Base-by-base conservation (phyloP, 306 rosid species). In the Cajanus cajan region DNA sequence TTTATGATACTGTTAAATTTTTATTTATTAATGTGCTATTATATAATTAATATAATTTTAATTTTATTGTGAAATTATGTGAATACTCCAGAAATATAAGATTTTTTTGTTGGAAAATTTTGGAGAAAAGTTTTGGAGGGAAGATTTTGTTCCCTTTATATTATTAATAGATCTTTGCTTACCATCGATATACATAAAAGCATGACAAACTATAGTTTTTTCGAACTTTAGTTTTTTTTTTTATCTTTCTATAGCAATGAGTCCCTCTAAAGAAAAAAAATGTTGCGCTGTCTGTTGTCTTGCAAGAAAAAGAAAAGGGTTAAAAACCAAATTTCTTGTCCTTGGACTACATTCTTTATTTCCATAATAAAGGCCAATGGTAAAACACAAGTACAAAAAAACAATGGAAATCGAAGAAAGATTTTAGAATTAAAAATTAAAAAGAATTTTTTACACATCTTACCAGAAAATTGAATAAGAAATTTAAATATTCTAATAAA, bases 391-490 rank as follows among this genome's bases (percentile, higher is more conserved):
- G n/a, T 14, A 51, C 82, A 21, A 11, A 44, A 40, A 21, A 25
- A 50, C 33, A 31, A 22, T 12, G 59, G 58, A 47, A 48, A 75
- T 13, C 6, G 61, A 63, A 73, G 41, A 65, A 73, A 45, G 44
- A 57, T 50, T 45, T 54, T 36, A 24, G n/a, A 50, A 11, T 50
- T 68, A 52, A 57, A 21, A 13, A 15, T 0, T 22, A 31, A 25
- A 58, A 59, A 62, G 0, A 40, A 13, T 13, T 72, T 39, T 73
- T 81, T 63, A 59, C 71, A 77, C 61, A 66, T 50, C 57, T 68
- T 59, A 13, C 8, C 61, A 45, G 72, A 78, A 74, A 83, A 33
- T 67, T 73, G 68, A 43, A 73, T 18, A 3, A 73, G 70, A 78
- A 70, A 57, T 25, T 69, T 50, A 68, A 78, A 51, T 37, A 25